These are phyloP conservation scores for Trichoderma hamatum DNA, from an alignment of 2,329 filamentous ascomycete species.

Conservation along the genomic window DNA sequence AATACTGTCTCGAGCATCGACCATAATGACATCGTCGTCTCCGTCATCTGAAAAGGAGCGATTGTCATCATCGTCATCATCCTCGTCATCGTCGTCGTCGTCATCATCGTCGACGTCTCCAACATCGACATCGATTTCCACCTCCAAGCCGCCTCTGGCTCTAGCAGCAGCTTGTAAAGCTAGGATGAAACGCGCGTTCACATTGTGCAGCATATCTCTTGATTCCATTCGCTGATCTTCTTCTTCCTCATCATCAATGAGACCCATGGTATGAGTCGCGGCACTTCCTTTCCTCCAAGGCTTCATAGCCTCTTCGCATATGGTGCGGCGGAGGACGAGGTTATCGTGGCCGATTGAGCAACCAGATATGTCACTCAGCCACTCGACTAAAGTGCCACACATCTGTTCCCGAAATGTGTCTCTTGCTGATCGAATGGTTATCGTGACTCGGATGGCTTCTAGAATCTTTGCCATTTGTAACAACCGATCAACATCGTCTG, in stretches of 20 bases:
- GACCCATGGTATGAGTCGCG: slow-evolving; percentile 67
- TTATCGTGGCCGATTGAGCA: slow-evolving; percentile 82
- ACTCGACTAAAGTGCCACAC: slow-evolving; percentile 97
- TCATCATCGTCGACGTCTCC: slow-evolving; percentile 38
- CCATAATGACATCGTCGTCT: slow-evolving; percentile 62
- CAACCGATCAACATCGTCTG: slow-evolving; percentile 70
- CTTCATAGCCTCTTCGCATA: slow-evolving; percentile 90
- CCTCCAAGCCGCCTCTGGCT: slow-evolving; percentile 35
- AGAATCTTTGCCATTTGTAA: slow-evolving; percentile 81
- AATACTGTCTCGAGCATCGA: slow-evolving; percentile 52
- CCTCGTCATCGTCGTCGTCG: slow-evolving; percentile 48
- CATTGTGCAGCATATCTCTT: slow-evolving; percentile 36
- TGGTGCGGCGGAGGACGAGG: slow-evolving; percentile 74
- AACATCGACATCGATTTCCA: slow-evolving; percentile 38
- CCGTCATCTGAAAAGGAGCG: slow-evolving; percentile 48
- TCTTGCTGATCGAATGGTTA: slow-evolving; percentile 88
- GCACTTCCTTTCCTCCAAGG: slow-evolving; percentile 86
- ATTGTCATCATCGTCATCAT: slow-evolving; percentile 57
- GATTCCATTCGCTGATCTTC: slow-evolving; percentile 53
- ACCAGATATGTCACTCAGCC: slow-evolving; percentile 89
- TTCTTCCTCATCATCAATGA: slow-evolving; percentile 51
- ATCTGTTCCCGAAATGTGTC: slow-evolving; percentile 98
- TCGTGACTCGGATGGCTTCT: slow-evolving; percentile 93
- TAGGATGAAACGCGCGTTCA: slow-evolving; percentile 44
- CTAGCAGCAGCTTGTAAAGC: slow-evolving; percentile 43